Base-by-base conservation (phyloP, 306 rosid species). In the Ceratonia siliqua region DNA sequence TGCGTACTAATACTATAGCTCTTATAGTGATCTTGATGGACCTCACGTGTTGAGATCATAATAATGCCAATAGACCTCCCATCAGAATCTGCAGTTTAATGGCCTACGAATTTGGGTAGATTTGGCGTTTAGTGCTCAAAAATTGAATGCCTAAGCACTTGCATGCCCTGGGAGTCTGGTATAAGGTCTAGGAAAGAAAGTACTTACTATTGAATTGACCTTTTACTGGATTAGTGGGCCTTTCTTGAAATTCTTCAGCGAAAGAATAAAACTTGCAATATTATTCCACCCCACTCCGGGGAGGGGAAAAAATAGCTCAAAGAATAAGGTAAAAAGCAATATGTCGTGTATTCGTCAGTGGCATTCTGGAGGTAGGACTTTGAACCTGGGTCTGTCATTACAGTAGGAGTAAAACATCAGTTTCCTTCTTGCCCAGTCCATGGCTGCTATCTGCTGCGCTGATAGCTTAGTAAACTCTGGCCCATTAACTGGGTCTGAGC, bases 391-490 rank as follows among this genome's bases (percentile, higher is more conserved):
- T 42, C 42, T 75, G 59, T 94, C 97, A 79, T 84, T 84, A 80
- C 98, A 94, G 35, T 94, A 94, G 9, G 98, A 94, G 83, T 94
- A 94, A 70, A 94, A 90, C 98, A 94, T 87, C 49, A 91, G 95
- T 81, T 94, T 94, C 13, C 87, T 86, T 85, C 98, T 94, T 12
- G 96, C 97, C 98, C 98, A 94, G 66, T 87, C 93, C 93, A 91
- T 81, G 30, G 97, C 97, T 53, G 35, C 45, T 8, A 73, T 58
- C 62, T 94, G 98, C 62, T 88, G 87, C 46, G 80, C 79, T 73
- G 96, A 84, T 5, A 94, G 86, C 85, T 84, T 84, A 14, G 79
- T 77, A 46, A 91, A 90, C 70, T 91, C 88, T 35, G 90, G 83
- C 68, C 97, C 96, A 70, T 90, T 90, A 52, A 86, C 77, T 0